A percentile compares a stretch with the other conserved stretches of the same genome.
phyloP scores from a whole-genome alignment of 2,329 filamentous ascomycete species.

The Plectosphaerella plurivora region DNA sequence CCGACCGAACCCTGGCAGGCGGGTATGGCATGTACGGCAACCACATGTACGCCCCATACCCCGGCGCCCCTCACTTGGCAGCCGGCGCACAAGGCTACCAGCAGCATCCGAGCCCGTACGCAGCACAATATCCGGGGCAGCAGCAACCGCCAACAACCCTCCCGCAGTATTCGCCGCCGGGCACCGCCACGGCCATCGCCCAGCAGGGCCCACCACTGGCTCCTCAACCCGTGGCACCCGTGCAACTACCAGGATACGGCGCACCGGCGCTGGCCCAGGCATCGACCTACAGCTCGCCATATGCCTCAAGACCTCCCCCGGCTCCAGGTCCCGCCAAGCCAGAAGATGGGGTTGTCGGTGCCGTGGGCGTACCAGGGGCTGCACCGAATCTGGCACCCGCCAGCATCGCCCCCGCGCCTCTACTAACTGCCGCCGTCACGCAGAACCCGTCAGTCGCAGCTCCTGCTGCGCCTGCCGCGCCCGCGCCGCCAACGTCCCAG shows the following conservation, averaged over 20 bases:
- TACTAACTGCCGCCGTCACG: conserved; percentile 7
- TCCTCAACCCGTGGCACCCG: conserved; percentile 17
- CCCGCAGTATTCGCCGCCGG: conserved; percentile 12
- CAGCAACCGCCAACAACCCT: conserved; percentile 7
- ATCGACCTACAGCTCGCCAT: conserved; percentile 24
- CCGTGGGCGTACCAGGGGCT: background rate
- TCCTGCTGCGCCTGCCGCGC: conserved; percentile 9
- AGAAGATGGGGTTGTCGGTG: conserved; percentile 10
- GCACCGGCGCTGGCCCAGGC: conserved; percentile 14
- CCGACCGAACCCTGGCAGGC: conserved; percentile 38
- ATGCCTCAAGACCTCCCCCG: conserved; percentile 19
- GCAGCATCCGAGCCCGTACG: conserved; percentile 18
- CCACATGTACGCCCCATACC: conserved; percentile 19
- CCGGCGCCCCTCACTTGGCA: conserved; percentile 25
- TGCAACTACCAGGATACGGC: conserved; percentile 19
- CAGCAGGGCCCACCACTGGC: conserved; percentile 13
- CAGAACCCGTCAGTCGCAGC: conserved; percentile 4
- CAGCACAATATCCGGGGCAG: conserved; percentile 20
- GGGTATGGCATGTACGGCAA: conserved; percentile 23
- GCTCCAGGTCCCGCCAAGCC: conserved; percentile 12
- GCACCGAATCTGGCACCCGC: conserved; percentile 6
- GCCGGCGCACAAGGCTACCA: conserved; percentile 25
- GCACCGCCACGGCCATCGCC: conserved; percentile 5
- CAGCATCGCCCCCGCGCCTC: conserved; percentile 5
- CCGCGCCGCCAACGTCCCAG: conserved; percentile 4